Evolutionary conservation across 192 early-diverging fungal species (phyloP), one percentile per base, ranked within the genome.

Genomic region (Coemansia sp.): DNA sequence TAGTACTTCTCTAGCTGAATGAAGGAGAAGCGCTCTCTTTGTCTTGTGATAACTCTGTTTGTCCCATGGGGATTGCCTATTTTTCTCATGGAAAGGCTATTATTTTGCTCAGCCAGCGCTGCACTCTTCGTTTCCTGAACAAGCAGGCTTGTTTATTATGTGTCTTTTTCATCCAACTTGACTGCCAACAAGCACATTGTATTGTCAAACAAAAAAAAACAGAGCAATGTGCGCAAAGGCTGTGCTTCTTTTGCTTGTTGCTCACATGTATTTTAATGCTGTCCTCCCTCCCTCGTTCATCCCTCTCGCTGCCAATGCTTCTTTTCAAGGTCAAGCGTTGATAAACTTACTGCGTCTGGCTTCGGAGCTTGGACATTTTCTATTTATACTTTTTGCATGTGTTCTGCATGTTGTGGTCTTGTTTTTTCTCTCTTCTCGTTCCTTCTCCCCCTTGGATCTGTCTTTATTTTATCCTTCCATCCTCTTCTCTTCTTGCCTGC

Each of bases 381-480:
- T 59, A 8, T 59, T 41, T 41, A 59, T 8, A 59, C 57, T 59
- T 17, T 41, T 59, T 38, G 37, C 55, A 56, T 9, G 55, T 25
- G 14, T 32, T 32, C 32, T 32, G 32, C 32, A 32, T 32, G 32
- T 32, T n/a, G 57, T 41, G 14, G 13, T 59, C 39, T 7, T 40
- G 38, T 5, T 4, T 25, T 9, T 41, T 7, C 38, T 11, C 51
- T 49, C 41, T 41, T 39, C 48, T 39, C 49, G 20, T 20, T 13
- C 40, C 57, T 32, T 63, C 16, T 65, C 48, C 39, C 25, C 51
- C 16, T 25, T 56, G 39, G 13, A 4, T n/a, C n/a, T 49, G 51
- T 12, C 22, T 50, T 50, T 50, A 19, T 54, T 25, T 54, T 4
- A 2, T 4, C 1, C 32, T 32, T 32, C 32, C 32, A 32, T 53